A percentile compares a stretch with the other conserved stretches of the same genome.
Evolutionary conservation across 371 early-diverging fungal genomes (phyloP).

Genomic region (Syncephalastrum racemosum): DNA sequence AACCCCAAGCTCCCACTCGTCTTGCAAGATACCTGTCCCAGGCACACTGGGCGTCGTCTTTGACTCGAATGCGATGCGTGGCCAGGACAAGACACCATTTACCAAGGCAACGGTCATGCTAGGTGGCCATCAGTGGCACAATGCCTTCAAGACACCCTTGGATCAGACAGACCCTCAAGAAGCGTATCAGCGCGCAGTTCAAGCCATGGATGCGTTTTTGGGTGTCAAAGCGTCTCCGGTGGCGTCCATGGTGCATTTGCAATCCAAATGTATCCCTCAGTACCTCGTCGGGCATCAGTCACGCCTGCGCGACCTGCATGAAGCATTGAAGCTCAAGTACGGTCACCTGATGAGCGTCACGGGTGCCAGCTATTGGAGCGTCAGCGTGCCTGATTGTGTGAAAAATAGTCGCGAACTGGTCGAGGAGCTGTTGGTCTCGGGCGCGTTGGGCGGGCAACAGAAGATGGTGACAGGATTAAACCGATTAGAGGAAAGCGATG

Average conservation of each 20-base stretch:
- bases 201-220: slow-evolving; percentile 54
- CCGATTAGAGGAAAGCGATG: slow-evolving; percentile 18
- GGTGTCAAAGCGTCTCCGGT: slow-evolving; percentile 57
- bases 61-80: slow-evolving; percentile 81
- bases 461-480: slow-evolving; percentile 59
- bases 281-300: slow-evolving; percentile 82
- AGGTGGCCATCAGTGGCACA: slow-evolving; percentile 79
- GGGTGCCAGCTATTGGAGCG: slow-evolving; percentile 84
- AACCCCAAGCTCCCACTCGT: slow-evolving; percentile 65
- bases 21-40: slow-evolving; percentile 36
- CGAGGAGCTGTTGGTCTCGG: slow-evolving; percentile 43
- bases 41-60: slow-evolving; percentile 86
- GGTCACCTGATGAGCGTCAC: slow-evolving; percentile 67
- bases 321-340: slow-evolving; percentile 34
- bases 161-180: slow-evolving; percentile 29
- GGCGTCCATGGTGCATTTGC: slow-evolving; percentile 54
- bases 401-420: slow-evolving; percentile 70
- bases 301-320: slow-evolving; percentile 63
- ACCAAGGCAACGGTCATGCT: slow-evolving; percentile 89
- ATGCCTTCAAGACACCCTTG: slow-evolving; percentile 34
- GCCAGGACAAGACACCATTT: slow-evolving; percentile 53
- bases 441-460: slow-evolving; percentile 35
- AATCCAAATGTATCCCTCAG: slow-evolving; percentile 88
- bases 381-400: slow-evolving; percentile 88
- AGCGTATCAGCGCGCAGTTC: slow-evolving; percentile 24